Evolutionary conservation across 2,329 filamentous ascomycete genomes (phyloP).

Genomic region (Elsinoe perseae): DNA sequence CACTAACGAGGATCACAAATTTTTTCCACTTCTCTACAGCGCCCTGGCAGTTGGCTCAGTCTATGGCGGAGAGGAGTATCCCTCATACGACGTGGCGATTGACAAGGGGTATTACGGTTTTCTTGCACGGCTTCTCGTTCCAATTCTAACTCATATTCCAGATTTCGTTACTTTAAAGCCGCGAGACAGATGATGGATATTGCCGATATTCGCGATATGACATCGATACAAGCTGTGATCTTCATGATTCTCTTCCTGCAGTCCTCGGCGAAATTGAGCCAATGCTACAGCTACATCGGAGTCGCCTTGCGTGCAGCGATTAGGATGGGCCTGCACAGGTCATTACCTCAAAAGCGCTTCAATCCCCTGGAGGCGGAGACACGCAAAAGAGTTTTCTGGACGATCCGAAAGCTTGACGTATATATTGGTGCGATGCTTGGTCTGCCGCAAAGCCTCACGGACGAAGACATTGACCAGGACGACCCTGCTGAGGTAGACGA

Average conservation of each 20-base stretch:
- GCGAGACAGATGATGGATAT: slow-evolving; percentile 45
- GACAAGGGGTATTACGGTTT: slow-evolving; percentile 36
- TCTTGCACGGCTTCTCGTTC: background rate
- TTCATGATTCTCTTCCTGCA: slow-evolving; percentile 49
- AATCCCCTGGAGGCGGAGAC: slow-evolving; percentile 43
- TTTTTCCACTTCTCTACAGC: slow-evolving; percentile 42
- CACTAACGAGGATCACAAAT: slow-evolving; percentile 39
- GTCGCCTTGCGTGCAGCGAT: slow-evolving; percentile 44
- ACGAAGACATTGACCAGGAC: slow-evolving; percentile 44
- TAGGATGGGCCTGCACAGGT: slow-evolving; percentile 46
- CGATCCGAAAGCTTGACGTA: slow-evolving; percentile 45
- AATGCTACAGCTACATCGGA: slow-evolving; percentile 47
- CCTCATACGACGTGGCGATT: slow-evolving; percentile 40
- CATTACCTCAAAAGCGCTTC: slow-evolving; percentile 28
- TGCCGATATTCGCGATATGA: slow-evolving; percentile 45
- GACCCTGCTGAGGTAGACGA: slow-evolving; percentile 43
- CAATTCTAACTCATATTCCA: slow-evolving; percentile 18
- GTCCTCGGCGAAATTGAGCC: slow-evolving; percentile 45
- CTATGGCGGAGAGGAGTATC: slow-evolving; percentile 33
- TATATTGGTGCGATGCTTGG: slow-evolving; percentile 46
- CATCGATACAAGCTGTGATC: slow-evolving; percentile 44
- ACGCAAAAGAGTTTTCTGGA: slow-evolving; percentile 46
- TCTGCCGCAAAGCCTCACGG: slow-evolving; percentile 41
- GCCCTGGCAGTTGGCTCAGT: slow-evolving; percentile 42
- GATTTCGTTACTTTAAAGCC: slow-evolving; percentile 43